phyloP scores from a whole-genome alignment of 164 flowering plant species.

The Vitis labrusca region DNA sequence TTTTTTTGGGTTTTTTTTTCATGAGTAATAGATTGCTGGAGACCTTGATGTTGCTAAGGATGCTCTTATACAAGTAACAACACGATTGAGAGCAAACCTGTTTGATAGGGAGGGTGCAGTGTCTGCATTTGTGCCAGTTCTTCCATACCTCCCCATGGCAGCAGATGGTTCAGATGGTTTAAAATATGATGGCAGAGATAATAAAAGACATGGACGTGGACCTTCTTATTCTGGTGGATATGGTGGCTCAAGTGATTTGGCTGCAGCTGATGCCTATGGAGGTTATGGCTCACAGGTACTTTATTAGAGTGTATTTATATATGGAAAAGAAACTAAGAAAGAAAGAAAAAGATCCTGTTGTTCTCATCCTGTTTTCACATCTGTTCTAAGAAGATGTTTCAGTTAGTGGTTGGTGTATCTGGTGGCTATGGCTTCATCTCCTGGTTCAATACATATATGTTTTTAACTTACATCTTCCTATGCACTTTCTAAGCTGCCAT shows the following conservation, averaged over 20 bases:
- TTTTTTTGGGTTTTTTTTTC: not conserved
- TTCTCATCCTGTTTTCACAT: too few relatives aligned
- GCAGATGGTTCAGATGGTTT: conserved; percentile 58
- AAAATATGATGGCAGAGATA: conserved; percentile 73
- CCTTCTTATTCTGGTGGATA: conserved; percentile 71
- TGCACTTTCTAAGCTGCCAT: not conserved
- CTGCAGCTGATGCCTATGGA: conserved; percentile 62
- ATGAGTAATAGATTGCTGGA: conserved; percentile 69
- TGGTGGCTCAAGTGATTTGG: conserved; percentile 66
- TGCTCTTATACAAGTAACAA: conserved; percentile 78
- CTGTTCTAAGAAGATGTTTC: too few relatives aligned
- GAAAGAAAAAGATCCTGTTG: too few relatives aligned
- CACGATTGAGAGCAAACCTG: conserved; percentile 78
- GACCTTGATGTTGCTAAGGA: conserved; percentile 82
- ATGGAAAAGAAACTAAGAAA: too few relatives aligned
- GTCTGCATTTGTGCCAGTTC: conserved; percentile 70
- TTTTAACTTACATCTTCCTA: too few relatives aligned
- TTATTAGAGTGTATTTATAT: not conserved
- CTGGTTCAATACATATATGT: too few relatives aligned
- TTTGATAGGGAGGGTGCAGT: conserved; percentile 90
- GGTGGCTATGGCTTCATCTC: not conserved
- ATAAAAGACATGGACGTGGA: conserved; percentile 74
- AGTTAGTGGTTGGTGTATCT: too few relatives aligned
- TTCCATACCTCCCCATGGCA: conserved; percentile 78
- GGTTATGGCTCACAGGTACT: conserved; percentile 65